phyloP scores from a whole-genome alignment of 192 early-diverging fungal species.

The Lobosporangium transversale region DNA sequence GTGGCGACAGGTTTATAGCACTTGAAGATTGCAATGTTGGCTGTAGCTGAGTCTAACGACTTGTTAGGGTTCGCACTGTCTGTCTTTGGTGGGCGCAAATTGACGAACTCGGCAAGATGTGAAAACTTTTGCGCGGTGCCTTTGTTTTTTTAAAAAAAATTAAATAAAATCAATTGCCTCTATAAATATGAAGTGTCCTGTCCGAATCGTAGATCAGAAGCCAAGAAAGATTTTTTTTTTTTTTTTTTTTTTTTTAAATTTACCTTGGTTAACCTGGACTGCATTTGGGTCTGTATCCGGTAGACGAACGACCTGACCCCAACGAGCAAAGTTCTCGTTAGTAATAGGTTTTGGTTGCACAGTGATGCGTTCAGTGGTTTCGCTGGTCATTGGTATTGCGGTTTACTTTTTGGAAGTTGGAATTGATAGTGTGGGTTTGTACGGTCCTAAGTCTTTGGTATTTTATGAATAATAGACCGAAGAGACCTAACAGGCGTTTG shows the following conservation, averaged over 20 bases:
- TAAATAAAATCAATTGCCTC: no score
- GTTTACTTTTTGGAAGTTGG: conserved; percentile 15
- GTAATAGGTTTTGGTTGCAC: conserved; percentile 36
- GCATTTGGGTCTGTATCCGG: conserved; percentile 50
- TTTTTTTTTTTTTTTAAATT: no score
- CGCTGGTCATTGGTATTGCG: background rate
- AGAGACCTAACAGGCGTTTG: background rate
- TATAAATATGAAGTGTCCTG: background rate
- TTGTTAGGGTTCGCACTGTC: conserved; percentile 54
- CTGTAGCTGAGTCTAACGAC: conserved; percentile 70
- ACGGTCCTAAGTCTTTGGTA: background rate
- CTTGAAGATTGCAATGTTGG: conserved; percentile 50
- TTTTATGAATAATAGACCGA: background rate
- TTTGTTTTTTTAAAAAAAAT: conserved; percentile 1
- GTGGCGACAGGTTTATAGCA: conserved; percentile 54
- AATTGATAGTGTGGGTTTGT: background rate
- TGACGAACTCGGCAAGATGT: conserved; percentile 70
- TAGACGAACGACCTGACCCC: conserved; percentile 48
- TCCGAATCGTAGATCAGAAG: background rate
- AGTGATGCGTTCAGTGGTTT: background rate
- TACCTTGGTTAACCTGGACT: conserved; percentile 51
- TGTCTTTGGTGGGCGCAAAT: conserved; percentile 55
- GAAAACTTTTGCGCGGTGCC: conserved; percentile 82
- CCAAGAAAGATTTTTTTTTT: background rate
- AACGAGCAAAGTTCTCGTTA: conserved; percentile 44